Percentiles rank a stretch among this genome's conserved stretches.
phyloP scores from a whole-genome alignment of 2,329 filamentous ascomycete species.

The Parasarocladium wereldwijsianum region DNA sequence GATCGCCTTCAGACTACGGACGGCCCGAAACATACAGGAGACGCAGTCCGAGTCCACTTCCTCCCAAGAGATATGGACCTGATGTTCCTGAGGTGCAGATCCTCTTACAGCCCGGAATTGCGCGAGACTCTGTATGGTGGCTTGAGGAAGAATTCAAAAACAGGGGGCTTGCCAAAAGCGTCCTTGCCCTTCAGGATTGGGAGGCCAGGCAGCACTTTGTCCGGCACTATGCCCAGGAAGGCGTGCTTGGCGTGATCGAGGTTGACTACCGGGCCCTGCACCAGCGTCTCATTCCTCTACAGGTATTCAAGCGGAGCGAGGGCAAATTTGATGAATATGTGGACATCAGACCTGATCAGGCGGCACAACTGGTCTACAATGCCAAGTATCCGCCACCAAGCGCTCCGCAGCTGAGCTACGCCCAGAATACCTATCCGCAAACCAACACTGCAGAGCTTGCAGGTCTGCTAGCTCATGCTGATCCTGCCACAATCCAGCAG shows the following conservation, averaged over 20 bases:
- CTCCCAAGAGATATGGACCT: conserved; percentile 57
- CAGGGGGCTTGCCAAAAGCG: conserved; percentile 59
- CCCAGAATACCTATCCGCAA: conserved; percentile 15
- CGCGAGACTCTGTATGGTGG: conserved; percentile 68
- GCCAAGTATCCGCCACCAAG: no score
- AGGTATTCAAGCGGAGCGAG: conserved; percentile 74
- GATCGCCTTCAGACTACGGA: conserved; percentile 44
- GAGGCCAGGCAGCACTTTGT: conserved; percentile 69
- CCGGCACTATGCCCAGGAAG: conserved; percentile 72
- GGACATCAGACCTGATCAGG: conserved; percentile 62
- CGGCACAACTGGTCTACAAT: conserved; percentile 66
- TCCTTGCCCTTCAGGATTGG: conserved; percentile 65
- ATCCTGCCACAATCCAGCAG: conserved; percentile 55
- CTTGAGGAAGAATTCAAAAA: conserved; percentile 63
- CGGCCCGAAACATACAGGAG: conserved; percentile 42
- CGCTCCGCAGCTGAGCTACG: conserved; percentile 17
- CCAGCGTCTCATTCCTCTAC: conserved; percentile 60
- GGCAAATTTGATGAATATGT: conserved; percentile 80
- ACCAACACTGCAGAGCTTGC: conserved; percentile 38
- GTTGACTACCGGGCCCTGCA: conserved; percentile 56
- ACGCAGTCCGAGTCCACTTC: conserved; percentile 56
- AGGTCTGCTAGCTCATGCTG: conserved; percentile 51
- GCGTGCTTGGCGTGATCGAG: conserved; percentile 72
- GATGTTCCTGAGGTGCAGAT: conserved; percentile 86
- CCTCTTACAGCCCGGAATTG: conserved; percentile 63